phyloP scores from a whole-genome alignment of 2,329 filamentous ascomycete genomes.

The Didymella glomerata region DNA sequence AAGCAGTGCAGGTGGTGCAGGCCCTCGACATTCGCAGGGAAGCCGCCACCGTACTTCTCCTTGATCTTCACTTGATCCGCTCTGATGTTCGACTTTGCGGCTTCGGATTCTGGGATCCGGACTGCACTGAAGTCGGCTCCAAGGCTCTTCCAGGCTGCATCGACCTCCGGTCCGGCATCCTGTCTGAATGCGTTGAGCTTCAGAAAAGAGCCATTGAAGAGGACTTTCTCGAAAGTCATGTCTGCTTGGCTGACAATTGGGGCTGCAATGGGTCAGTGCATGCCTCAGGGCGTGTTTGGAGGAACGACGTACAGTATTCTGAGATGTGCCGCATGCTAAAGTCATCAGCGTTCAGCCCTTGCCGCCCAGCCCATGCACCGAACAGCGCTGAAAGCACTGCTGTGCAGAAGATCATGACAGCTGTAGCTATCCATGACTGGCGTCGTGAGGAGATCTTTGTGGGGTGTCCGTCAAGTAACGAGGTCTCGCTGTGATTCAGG shows the following conservation, averaged over 20 bases:
- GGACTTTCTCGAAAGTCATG: conserved; percentile 51
- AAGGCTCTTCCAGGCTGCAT: conserved; percentile 65
- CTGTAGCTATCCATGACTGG: conserved; percentile 29
- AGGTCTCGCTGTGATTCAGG: conserved; percentile 27
- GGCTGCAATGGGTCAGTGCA: conserved; percentile 28
- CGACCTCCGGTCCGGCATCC: conserved; percentile 62
- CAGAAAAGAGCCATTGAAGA: conserved; percentile 67
- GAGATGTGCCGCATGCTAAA: conserved; percentile 44
- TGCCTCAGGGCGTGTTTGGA: not conserved
- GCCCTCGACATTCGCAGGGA: conserved; percentile 64
- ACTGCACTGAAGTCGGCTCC: conserved; percentile 62
- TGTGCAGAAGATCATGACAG: conserved; percentile 26
- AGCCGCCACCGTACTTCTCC: conserved; percentile 67
- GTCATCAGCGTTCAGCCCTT: conserved; percentile 31
- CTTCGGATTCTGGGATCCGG: conserved; percentile 60
- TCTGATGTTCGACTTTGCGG: conserved; percentile 59
- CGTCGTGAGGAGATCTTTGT: conserved; percentile 8
- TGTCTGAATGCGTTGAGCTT: conserved; percentile 63
- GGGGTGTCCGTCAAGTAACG: conserved; percentile 18
- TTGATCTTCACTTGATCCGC: conserved; percentile 65
- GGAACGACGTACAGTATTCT: conserved; percentile 41
- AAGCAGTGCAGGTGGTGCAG: conserved; percentile 67
- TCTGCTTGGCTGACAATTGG: conserved; percentile 52
- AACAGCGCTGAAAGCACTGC: conserved; percentile 31
- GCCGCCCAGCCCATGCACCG: conserved; percentile 33